These are phyloP conservation scores for Escovopsis sp. DNA, from an alignment of 2,329 filamentous ascomycete genomes.

Conservation along the genomic window DNA sequence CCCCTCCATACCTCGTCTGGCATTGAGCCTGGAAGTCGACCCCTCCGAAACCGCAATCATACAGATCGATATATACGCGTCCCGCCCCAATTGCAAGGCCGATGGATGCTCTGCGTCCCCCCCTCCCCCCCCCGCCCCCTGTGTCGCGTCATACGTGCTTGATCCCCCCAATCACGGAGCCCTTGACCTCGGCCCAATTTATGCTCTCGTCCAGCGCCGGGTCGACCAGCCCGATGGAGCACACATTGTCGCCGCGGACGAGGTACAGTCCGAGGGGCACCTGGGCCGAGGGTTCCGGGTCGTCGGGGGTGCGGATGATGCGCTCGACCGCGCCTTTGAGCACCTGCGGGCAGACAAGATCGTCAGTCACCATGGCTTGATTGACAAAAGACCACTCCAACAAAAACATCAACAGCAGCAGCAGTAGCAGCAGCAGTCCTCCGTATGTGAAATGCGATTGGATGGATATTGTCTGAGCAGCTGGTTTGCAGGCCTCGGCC, in stretches of 20 bases:
- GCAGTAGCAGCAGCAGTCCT: too few species aligned
- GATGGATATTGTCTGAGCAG: constrained; percentile 8
- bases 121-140: constrained; percentile 10
- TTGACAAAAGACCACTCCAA: too few species aligned
- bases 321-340: constrained; percentile 73
- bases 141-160: constrained; percentile 47
- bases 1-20: too few species aligned
- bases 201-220: constrained; percentile 81
- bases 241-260: constrained; percentile 88
- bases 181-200: constrained; percentile 83
- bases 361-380: too few species aligned
- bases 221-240: constrained; percentile 77
- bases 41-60: too few species aligned
- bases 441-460: neutral
- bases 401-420: too few species aligned
- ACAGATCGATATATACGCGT: too few species aligned
- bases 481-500: neutral
- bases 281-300: constrained; percentile 65
- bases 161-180: constrained; percentile 67
- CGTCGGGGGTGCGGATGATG: constrained; percentile 74
- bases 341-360: constrained; percentile 48
- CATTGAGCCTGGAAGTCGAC: too few species aligned
- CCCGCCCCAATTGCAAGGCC: too few species aligned
- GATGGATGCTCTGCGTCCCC: too few species aligned
- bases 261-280: constrained; percentile 80